These are phyloP conservation scores for Tolypocladium sp. DNA, from an alignment of 2,329 filamentous ascomycete genomes.

Conservation along the genomic window DNA sequence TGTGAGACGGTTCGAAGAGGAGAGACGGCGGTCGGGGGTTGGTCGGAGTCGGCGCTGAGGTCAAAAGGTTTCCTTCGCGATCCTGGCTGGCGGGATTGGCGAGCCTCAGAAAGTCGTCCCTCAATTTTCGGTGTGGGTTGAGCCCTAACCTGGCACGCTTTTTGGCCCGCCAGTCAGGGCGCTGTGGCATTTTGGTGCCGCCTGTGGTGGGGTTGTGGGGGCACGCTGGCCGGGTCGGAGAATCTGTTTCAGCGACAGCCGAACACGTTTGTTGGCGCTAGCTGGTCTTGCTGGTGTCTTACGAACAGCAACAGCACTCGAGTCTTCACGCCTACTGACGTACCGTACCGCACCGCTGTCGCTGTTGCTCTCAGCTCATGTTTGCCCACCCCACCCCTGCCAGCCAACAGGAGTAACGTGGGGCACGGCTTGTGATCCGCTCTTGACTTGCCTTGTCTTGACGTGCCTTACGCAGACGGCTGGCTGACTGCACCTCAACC, in stretches of 20 bases:
- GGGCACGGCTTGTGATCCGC: background rate
- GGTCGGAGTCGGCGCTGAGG: constrained; percentile 3
- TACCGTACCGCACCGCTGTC: background rate
- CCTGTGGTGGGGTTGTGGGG: background rate
- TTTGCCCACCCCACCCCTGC: background rate
- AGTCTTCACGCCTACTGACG: background rate
- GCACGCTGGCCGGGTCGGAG: constrained; percentile 3
- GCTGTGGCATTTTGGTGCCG: background rate
- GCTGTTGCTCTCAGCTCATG: background rate
- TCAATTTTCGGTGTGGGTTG: constrained; percentile 18
- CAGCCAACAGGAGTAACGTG: background rate
- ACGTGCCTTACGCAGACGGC: background rate
- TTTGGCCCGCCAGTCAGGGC: background rate
- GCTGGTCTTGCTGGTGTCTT: background rate
- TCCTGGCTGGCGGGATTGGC: constrained; percentile 2
- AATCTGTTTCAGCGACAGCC: constrained; percentile 11
- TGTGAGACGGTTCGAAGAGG: constrained; percentile 16
- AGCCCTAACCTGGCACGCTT: constrained; percentile 14
- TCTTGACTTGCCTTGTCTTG: background rate
- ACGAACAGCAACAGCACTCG: background rate
- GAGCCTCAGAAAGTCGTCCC: constrained; percentile 3
- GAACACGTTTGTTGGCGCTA: background rate
- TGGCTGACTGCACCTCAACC: background rate
- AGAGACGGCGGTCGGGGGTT: background rate
- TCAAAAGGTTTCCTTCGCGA: constrained; percentile 6